These are phyloP conservation scores for Alternaria rosae DNA, from an alignment of 2,329 filamentous ascomycete genomes.

Conservation along the genomic window DNA sequence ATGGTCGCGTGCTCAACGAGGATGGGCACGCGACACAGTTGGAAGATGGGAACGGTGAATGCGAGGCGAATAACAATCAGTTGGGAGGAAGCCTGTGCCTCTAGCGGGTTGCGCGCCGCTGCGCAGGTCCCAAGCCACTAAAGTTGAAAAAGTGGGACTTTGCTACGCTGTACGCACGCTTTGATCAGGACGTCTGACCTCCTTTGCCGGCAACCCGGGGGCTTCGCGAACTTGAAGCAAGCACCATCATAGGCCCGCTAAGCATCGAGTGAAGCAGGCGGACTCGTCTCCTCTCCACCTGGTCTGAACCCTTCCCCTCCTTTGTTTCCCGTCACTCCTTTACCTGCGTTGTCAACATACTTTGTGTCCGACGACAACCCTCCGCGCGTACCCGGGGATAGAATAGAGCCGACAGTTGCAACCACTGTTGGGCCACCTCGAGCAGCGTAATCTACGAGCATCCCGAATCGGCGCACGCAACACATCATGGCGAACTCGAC, in stretches of 20 bases:
- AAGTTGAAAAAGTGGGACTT: constrained; percentile 7
- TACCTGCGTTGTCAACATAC: constrained; percentile 1
- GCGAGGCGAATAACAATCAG: background rate
- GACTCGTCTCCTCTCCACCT: constrained; percentile 3
- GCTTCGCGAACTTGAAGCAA: constrained; percentile 9
- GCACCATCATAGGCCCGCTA: constrained; percentile 6
- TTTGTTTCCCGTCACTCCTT: constrained; percentile 6
- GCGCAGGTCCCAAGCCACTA: constrained; percentile 4
- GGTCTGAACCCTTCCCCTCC: constrained; percentile 1
- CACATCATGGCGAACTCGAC: constrained; percentile 23
- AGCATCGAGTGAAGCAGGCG: constrained; percentile 8
- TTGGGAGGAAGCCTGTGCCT: constrained; percentile 1
- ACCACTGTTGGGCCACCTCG: background rate
- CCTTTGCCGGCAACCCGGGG: constrained; percentile 7
- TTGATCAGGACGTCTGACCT: constrained; percentile 12
- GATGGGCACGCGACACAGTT: constrained; percentile 4
- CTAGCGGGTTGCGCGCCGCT: background rate
- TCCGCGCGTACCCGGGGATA: background rate
- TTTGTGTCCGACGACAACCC: background rate
- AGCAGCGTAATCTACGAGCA: background rate
- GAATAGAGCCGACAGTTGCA: background rate
- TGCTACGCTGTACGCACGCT: constrained; percentile 12
- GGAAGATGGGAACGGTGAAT: background rate
- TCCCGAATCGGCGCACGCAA: constrained; percentile 1
- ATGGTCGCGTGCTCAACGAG: background rate